Conservation (phyloP, 1,284 basidiomycete genomes). For the Hymenochaete sp. region DNA sequence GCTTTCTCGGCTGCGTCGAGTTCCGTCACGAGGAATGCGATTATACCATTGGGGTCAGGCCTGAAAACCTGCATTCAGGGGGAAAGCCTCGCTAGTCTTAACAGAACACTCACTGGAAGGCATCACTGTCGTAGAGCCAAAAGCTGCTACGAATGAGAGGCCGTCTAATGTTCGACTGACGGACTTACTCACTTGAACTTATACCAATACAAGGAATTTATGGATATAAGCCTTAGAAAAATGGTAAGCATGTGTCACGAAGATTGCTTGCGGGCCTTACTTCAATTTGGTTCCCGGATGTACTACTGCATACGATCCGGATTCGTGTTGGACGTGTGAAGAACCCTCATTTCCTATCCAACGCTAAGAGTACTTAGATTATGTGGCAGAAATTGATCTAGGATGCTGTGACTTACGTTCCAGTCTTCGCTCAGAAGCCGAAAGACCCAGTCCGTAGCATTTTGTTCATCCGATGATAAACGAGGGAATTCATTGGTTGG, state of each 20-base stretch:
- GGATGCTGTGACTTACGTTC: slow-evolving; percentile 28
- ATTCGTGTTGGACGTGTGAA: slow-evolving; percentile 34
- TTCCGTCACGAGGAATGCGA: slow-evolving; percentile 37
- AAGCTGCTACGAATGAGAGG: slow-evolving; percentile 25
- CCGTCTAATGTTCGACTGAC: slow-evolving; percentile 3
- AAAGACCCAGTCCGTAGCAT: slow-evolving; percentile 38
- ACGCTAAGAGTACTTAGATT: slow-evolving; percentile 27
- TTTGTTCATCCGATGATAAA: slow-evolving; percentile 29
- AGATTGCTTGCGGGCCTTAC: slow-evolving; percentile 21
- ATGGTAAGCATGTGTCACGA: background rate
- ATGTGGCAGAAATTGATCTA: background rate
- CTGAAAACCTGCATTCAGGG: slow-evolving; percentile 21
- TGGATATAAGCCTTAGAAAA: slow-evolving; percentile 37
- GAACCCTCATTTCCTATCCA: slow-evolving; percentile 34
- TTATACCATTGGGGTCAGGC: slow-evolving; percentile 36
- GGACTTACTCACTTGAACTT: slow-evolving; percentile 34
- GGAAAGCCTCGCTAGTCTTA: background rate
- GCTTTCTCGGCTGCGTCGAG: slow-evolving; percentile 46
- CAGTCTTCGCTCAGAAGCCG: slow-evolving; percentile 39
- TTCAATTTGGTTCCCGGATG: slow-evolving; percentile 37
- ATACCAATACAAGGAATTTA: slow-evolving; percentile 54
- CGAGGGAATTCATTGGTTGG: slow-evolving; percentile 43
- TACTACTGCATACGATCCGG: slow-evolving; percentile 40
- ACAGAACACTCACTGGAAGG: slow-evolving; percentile 29
- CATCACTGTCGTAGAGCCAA: slow-evolving; percentile 45